Percentiles rank a stretch among this genome's conserved stretches.
Evolutionary conservation across 2,329 filamentous ascomycete species (phyloP).

Genomic region (Nemania sp.): DNA sequence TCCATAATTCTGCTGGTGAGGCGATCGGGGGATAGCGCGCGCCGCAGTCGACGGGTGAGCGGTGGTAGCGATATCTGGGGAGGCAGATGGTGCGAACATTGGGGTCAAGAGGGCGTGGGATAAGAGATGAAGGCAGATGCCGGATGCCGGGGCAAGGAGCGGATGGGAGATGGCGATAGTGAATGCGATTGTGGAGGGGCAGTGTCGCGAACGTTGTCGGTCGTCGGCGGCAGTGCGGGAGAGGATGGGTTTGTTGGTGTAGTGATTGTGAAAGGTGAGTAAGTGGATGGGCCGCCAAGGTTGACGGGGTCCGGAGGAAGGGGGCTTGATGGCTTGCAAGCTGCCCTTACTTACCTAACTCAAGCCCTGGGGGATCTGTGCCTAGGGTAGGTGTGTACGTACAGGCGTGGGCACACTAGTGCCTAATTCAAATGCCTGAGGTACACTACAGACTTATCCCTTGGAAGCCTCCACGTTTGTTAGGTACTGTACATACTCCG

Average conservation of each 20-base stretch:
- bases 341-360: neutral
- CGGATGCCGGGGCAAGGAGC: conserved; percentile 2
- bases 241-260: conserved; percentile 8
- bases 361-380: neutral
- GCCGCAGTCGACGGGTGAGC: conserved; percentile 30
- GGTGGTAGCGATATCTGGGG: conserved; percentile 31
- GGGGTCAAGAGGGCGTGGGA: conserved; percentile 24
- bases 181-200: conserved; percentile 20
- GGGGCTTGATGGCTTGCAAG: neutral
- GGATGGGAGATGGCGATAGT: conserved; percentile 8
- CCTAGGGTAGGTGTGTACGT: too few species aligned
- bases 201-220: conserved; percentile 24
- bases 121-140: conserved; percentile 20
- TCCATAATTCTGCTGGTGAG: conserved; percentile 38
- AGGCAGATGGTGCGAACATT: conserved; percentile 38
- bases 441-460: too few species aligned
- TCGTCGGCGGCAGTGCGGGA: conserved; percentile 23
- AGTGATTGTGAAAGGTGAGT: neutral
- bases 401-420: too few species aligned
- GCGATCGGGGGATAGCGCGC: conserved; percentile 27
- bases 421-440: too few species aligned
- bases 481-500: too few species aligned
- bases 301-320: conserved; percentile 1
- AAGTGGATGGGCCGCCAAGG: conserved; percentile 5
- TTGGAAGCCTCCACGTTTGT: too few species aligned